A percentile compares a stretch with the other conserved stretches of the same genome.
These are phyloP conservation scores for Lupinus albus DNA, from an alignment of 306 rosid species.

Conservation along the genomic window DNA sequence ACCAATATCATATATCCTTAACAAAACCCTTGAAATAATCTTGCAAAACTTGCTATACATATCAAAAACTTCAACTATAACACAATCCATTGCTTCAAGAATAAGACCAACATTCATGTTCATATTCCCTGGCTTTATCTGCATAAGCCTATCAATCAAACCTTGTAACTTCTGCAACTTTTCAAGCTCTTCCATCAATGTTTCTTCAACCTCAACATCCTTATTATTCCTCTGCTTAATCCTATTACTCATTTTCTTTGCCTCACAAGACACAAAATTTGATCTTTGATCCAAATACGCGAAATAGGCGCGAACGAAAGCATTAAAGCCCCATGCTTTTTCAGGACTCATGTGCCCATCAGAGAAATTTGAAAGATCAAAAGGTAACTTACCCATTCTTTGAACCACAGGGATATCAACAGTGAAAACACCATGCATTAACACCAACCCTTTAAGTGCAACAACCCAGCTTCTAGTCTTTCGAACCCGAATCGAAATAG, in stretches of 20 bases:
- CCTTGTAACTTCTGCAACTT: conserved; percentile 56
- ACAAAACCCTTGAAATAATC: conserved; percentile 53
- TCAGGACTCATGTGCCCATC: conserved; percentile 37
- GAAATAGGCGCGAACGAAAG: conserved; percentile 61
- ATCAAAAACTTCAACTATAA: conserved; percentile 64
- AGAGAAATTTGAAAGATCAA: conserved; percentile 66
- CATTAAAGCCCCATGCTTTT: conserved; percentile 47
- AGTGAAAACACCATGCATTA: conserved; percentile 75
- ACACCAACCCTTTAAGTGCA: conserved; percentile 84
- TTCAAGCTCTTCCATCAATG: conserved; percentile 59
- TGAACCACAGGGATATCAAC: conserved; percentile 51
- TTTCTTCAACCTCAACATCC: conserved; percentile 35
- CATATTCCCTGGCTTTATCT: conserved; percentile 49
- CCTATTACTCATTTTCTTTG: neutral
- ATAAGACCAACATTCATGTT: conserved; percentile 42
- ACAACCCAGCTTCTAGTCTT: conserved; percentile 76
- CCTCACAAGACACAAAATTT: conserved; percentile 31
- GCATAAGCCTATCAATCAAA: conserved; percentile 58
- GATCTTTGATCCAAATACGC: conserved; percentile 65
- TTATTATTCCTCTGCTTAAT: neutral
- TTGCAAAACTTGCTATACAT: conserved; percentile 63
- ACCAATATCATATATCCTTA: conserved; percentile 53
- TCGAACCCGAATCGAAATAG: conserved; percentile 57
- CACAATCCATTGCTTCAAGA: conserved; percentile 83
- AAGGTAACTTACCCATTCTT: conserved; percentile 69